Evolutionary conservation across 345 rosid genomes (phyloP), one percentile per base, ranked within the genome.

Genomic region (Populus simonii): DNA sequence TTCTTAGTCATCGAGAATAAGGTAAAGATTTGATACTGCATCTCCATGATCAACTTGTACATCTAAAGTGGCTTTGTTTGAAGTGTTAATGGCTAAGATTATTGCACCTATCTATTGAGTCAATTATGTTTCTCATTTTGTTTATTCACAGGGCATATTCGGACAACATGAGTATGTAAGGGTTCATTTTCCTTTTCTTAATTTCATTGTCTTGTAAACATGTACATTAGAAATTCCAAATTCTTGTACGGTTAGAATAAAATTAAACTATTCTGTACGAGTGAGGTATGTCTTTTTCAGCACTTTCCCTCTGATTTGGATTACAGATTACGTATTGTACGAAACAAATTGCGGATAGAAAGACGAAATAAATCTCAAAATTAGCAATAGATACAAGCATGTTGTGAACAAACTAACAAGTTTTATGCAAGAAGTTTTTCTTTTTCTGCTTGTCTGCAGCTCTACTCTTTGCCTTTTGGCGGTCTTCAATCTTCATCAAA

Each of bases 241-340:
- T 20, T 15, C 20, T 27, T 49, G 55, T 1, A 5, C n/a, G 22
- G 45, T 23, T 25, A 65, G 39, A 74, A 63, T 55, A 53, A 73
- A 57, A 74, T 41, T 16, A 2, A 74, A 62, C 18, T 25, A 23
- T 47, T 25, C 39, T 45, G 10, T 20, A 18, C 47, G 25, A 7
- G 6, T 10, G 15, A n/a, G 79, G 20, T 36, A 8, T 35, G 78
- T 85, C 83, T 25, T 80, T 84, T 74, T 76, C 85, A 35, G 38
- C 75, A 36, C 51, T 67, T 62, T 15, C 36, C 35, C 8, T 35
- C 66, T 9, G 31, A 10, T 29, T 68, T 41, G 31, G 11, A 67
- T n/a, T 18, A 66, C 16, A 25, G 9, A 31, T 74, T 41, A 41
- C 3, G 45, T 10, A 41, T 41, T 41, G 45, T 11, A 41, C 11